Base-by-base conservation (phyloP, 345 rosid genomes). In the Leavenworthia alabamica region DNA sequence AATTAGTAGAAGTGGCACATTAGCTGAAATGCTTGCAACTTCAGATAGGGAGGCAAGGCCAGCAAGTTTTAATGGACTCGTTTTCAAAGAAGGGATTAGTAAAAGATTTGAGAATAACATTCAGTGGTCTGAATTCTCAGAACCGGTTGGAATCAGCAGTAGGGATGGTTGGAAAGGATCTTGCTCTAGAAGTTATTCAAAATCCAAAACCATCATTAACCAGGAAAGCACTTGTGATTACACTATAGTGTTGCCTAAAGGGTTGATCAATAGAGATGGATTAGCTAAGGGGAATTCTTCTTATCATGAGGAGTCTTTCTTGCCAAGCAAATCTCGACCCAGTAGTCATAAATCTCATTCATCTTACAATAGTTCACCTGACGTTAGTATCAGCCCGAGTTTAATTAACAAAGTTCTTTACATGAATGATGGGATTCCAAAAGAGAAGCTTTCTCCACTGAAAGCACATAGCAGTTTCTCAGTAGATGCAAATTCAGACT, bases 121-220 rank as follows among this genome's bases (percentile, higher is more conserved):
- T n/a, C n/a, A n/a, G n/a, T n/a, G n/a, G n/a, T n/a, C n/a, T n/a
- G n/a, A n/a, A n/a, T n/a, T n/a, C n/a, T 68, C 52, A 47, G 95
- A 80, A 71, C 95, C 97, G 48, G 66, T 86, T 68, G 97, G 96
- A 52, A 94, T 94, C 60, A 90, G 97, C 81, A 94, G 97, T 57
- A 81, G 82, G 72, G 97, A 90, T 81, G 96, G 97, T 32, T 88
- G 96, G 97, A 90, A 84, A 78, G 89, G 85, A 69, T 77, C 73
- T 8, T 58, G 74, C 26, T 59, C 80, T 12, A 42, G 71, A 37
- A 81, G 55, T 41, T 64, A 78, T 15, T 73, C 87, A 11, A 82
- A 90, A 77, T 78, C 97, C 51, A 80, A 85, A 74, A 86, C 99
- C 61, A 73, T 90, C 66, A 48, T 52, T 49, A 70, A 44, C 27